Evolutionary conservation across 345 rosid species (phyloP).

Genomic region (Boechera retrofracta): DNA sequence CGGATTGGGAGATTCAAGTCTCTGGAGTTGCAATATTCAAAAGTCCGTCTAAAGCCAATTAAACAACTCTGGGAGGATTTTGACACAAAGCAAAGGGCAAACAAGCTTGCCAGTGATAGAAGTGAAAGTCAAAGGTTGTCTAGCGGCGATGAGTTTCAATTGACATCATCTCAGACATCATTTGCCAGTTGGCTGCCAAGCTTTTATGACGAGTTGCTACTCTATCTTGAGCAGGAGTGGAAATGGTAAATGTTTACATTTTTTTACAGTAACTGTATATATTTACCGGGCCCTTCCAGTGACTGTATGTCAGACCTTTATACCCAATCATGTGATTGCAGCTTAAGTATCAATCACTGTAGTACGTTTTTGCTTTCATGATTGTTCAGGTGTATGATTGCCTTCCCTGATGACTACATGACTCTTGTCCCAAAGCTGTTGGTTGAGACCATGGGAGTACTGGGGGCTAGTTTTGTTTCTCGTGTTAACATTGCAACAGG

Average conservation of each 20-base stretch:
- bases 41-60: conserved; percentile 83
- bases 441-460: conserved; percentile 78
- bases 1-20: conserved; percentile 96
- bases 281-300: background rate
- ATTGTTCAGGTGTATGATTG: conserved; percentile 80
- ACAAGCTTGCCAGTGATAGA: conserved; percentile 64
- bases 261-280: background rate
- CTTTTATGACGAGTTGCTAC: conserved; percentile 92
- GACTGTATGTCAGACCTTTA: conserved; percentile 13
- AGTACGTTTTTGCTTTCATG: conserved; percentile 18
- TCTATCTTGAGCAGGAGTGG: conserved; percentile 99
- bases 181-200: conserved; percentile 91
- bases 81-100: conserved; percentile 66
- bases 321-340: conserved; percentile 16
- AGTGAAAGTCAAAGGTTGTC: conserved; percentile 63
- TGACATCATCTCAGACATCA: conserved; percentile 50
- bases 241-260: conserved; percentile 68
- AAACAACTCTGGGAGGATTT: conserved; percentile 96
- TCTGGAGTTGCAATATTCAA: conserved; percentile 83
- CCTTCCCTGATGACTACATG: conserved; percentile 91
- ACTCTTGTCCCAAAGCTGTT: conserved; percentile 82
- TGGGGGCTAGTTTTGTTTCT: conserved; percentile 78
- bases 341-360: conserved; percentile 15
- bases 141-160: conserved; percentile 54
- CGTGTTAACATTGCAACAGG: conserved; percentile 87